These are phyloP conservation scores for Herpetomonas tarakana DNA, from an alignment of 208 protist genomes.

Conservation along the genomic window DNA sequence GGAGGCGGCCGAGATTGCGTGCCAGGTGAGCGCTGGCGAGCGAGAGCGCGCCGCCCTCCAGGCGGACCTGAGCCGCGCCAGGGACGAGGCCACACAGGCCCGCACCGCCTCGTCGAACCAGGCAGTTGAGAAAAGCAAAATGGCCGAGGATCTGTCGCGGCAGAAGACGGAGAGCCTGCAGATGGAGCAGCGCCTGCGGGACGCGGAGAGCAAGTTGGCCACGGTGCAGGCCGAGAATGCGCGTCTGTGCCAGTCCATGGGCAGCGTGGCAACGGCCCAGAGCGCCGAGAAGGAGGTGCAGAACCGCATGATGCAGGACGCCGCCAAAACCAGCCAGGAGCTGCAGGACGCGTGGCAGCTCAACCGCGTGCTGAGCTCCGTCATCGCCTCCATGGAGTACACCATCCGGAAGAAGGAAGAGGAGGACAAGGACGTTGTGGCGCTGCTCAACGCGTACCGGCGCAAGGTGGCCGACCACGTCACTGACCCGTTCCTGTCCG, in stretches of 20 bases:
- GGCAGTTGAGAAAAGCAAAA: constrained; percentile 37
- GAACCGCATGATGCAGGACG: constrained; percentile 23
- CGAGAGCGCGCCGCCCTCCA: constrained; percentile 43
- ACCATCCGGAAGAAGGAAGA: constrained; percentile 76
- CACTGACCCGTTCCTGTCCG: constrained; percentile 53
- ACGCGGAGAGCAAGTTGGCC: constrained; percentile 36
- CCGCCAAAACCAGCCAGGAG: constrained; percentile 22
- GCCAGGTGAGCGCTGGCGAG: constrained; percentile 25
- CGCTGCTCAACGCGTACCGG: constrained; percentile 69
- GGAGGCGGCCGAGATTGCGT: constrained; percentile 38
- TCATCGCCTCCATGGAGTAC: constrained; percentile 74
- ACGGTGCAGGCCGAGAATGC: constrained; percentile 53
- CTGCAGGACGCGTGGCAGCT: constrained; percentile 38
- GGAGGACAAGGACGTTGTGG: constrained; percentile 68
- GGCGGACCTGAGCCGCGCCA: constrained; percentile 30
- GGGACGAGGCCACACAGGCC: constrained; percentile 40
- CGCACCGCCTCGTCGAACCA: constrained; percentile 29
- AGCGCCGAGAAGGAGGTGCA: constrained; percentile 21
- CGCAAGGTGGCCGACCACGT: constrained; percentile 58
- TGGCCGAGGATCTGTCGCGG: constrained; percentile 48
- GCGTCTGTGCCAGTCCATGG: constrained; percentile 40
- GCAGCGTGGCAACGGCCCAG: constrained; percentile 16
- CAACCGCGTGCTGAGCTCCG: constrained; percentile 43
- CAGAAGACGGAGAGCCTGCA: constrained; percentile 34
- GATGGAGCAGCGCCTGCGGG: constrained; percentile 64